Conservation (phyloP, 192 early-diverging fungal species). For the Gryganskiella cystojenkinii region DNA sequence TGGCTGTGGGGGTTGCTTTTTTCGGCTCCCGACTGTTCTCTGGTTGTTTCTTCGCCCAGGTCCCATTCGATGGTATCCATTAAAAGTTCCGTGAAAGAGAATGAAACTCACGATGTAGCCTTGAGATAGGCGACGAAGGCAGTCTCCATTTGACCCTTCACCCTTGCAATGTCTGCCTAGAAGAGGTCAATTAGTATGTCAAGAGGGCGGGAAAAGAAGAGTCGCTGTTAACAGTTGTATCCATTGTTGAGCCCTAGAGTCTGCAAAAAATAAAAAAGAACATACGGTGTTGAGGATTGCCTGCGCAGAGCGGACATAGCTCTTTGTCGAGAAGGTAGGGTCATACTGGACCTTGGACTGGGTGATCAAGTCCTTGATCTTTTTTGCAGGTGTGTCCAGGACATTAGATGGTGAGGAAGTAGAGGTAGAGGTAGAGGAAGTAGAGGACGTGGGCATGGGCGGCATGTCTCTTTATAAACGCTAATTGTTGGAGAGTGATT, state of each 20-base stretch:
- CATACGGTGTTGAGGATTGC: conserved; percentile 30
- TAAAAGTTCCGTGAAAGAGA: background rate
- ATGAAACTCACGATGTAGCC: conserved; percentile 42
- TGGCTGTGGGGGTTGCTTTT: too few relatives aligned
- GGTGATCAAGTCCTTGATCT: conserved; percentile 34
- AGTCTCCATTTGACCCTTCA: conserved; percentile 38
- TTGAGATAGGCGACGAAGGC: conserved; percentile 46
- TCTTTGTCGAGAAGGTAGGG: conserved; percentile 16
- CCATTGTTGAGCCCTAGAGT: background rate
- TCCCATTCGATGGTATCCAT: background rate
- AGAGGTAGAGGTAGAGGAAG: background rate
- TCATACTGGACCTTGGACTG: conserved; percentile 19
- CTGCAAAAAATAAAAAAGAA: background rate
- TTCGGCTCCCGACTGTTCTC: too few relatives aligned
- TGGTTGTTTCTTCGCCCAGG: background rate
- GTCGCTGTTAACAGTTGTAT: background rate
- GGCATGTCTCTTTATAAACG: too few relatives aligned
- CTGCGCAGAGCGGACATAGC: conserved; percentile 43
- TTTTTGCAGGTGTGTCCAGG: conserved; percentile 45
- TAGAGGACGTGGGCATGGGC: background rate
- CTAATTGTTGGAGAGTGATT: too few relatives aligned
- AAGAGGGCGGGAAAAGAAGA: background rate
- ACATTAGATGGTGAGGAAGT: conserved; percentile 9
- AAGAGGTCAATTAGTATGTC: background rate
- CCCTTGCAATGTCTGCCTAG: conserved; percentile 31